Evolutionary conservation across 352 stramenopile genomes (phyloP).

Genomic region (Halophytophthora polymorphica): DNA sequence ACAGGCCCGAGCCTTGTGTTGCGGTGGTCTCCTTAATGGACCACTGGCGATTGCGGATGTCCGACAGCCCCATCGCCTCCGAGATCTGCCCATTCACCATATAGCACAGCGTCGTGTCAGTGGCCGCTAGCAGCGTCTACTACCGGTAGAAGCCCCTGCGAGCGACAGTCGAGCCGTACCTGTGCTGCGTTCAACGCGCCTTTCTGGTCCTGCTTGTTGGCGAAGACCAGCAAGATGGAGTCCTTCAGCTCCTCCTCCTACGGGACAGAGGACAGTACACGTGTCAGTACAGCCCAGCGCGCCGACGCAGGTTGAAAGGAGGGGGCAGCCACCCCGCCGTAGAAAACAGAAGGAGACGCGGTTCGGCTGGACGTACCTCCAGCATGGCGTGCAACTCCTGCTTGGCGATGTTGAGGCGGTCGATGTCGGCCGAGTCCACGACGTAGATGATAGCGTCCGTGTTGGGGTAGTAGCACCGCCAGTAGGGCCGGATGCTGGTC

Average conservation of each 20-base stretch:
- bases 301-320: too few relatives aligned
- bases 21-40: slow-evolving; percentile 99
- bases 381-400: slow-evolving; percentile 98
- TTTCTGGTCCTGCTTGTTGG: slow-evolving; percentile 99
- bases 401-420: slow-evolving; percentile 97
- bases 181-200: slow-evolving; percentile 89
- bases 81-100: slow-evolving; percentile 81
- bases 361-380: slow-evolving; percentile 49
- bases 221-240: slow-evolving; percentile 98
- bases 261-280: background rate
- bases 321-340: too few relatives aligned
- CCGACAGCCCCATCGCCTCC: slow-evolving; percentile 96
- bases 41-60: slow-evolving; percentile 99
- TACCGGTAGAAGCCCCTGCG: too few relatives aligned
- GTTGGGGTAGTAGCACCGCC: slow-evolving; percentile 99
- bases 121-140: too few relatives aligned
- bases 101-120: slow-evolving; percentile 1
- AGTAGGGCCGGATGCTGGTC: slow-evolving; percentile 99
- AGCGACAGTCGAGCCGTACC: slow-evolving; percentile 25
- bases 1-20: slow-evolving; percentile 96
- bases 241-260: slow-evolving; percentile 99
- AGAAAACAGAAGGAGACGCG: background rate
- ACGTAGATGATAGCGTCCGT: slow-evolving; percentile 98
- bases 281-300: too few relatives aligned
- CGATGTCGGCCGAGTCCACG: slow-evolving; percentile 94